Evolutionary conservation across 768 basidiomycete species (phyloP), one percentile per base, ranked within the genome.

Genomic region (Megacollybia marginata): DNA sequence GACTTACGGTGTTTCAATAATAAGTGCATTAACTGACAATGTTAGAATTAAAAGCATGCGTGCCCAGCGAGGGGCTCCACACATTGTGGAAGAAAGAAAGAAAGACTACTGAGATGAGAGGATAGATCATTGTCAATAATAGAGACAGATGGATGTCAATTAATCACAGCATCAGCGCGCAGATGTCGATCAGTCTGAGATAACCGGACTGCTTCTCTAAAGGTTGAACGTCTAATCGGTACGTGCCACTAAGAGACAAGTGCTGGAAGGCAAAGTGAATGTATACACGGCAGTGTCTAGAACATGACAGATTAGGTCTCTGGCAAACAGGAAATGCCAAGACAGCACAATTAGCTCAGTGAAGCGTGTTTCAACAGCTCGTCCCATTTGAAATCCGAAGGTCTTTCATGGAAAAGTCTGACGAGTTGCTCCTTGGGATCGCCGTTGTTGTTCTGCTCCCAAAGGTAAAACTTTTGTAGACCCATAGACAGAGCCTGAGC

Each of bases 381-480:
- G 55, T 90, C 76, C 89, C 92, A 93, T 54, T 79, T 76, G 67
- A 96, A 97, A 46, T 83, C 73, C 34, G 75, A 70, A 2, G 92
- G 91, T 31, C 70, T 72, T 59, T 91, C 83, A 60, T 94, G 88
- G 65, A 97, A 95, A 42, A 68, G 72, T 55, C 67, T 72, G 59
- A 94, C 61, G 47, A 91, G 64, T 42, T 70, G 62, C 52, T 74
- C 71, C 15, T 77, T 69, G 45, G 76, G 73, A 34, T 55, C 62
- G 48, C 61, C 61, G n/a, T 28, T 33, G 2, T 60, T 54, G 9
- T 54, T 63, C 42, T 62, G 64, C 38, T 69, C 65, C 79, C 87
- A 84, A 44, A 92, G 63, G 59, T 94, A 98, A 66, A 94, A 94
- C 56, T 79, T 80, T 67, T 97, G 94, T 33, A 93, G 64, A 12